Base-by-base conservation (phyloP, 306 rosid species). In the Corylus avellana region DNA sequence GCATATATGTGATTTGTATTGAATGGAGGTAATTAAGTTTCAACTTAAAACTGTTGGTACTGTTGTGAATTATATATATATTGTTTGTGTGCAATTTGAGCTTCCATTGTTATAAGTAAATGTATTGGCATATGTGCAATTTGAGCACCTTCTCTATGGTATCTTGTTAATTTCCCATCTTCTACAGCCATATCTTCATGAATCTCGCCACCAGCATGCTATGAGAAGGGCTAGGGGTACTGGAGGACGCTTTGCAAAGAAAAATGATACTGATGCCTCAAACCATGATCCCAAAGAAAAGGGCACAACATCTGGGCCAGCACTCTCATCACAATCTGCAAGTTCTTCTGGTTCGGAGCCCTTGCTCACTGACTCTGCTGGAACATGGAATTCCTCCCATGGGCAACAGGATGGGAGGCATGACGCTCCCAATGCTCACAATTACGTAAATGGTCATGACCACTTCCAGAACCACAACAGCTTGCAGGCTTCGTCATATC, bases 131-230 rank as follows among this genome's bases (percentile, higher is more conserved):
- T 32, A 46, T 25, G 18, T 25, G 76, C 16, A 25, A 49, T 68
- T 68, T 42, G 58, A 50, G 56, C 46, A 32, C 54, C 72, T 37
- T 49, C 29, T 76, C 70, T 76, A 42, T 74, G 76, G 61, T 84
- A 75, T 71, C 25, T 46, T 77, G 76, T 74, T 83, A 27, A 82
- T 81, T 20, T 79, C 48, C 76, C 22, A 50, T 86, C 55, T 81
- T 79, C 54, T 63, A 5, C 91, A 95, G 98, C 97, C 98, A 4
- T 95, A 95, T 86, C 98, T 95, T 74, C 98, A 92, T 77, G 98
- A 95, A 85, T 95, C 98, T 75, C 89, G 98, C 39, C 98, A 95
- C 75, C 98, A 90, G 87, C 98, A 95, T 90, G 98, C 98, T 76
- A 80, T 95, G 94, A 86, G 98, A 80, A 86, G 98, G 89, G 97